Evolutionary conservation across 2,329 filamentous ascomycete genomes (phyloP), one percentile per base, ranked within the genome.

Genomic region (Aspergillus fijiensis): DNA sequence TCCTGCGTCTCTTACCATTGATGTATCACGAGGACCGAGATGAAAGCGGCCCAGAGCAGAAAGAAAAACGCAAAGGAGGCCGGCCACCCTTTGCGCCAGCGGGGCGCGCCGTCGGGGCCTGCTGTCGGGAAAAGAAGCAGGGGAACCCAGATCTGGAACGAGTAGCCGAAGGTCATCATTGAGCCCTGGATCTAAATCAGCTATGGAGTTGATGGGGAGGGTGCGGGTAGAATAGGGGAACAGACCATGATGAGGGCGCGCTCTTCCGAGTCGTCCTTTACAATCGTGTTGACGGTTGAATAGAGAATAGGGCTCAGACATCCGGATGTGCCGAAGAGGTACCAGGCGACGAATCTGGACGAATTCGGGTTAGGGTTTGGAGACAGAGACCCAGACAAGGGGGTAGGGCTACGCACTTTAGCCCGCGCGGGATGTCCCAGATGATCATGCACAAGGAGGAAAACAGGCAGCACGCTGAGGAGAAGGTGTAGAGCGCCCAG

Each of bases 1-100:
- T 16, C 23, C 47, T 33, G 49, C 25, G 27, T 29, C 27, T 59
- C 27, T 49, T 60, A 69, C 63, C 67, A 58, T 63, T 61, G 55
- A 52, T 69, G 58, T 48, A 71, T 50, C 2, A 70, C 10, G 49
- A 69, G 47, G 3, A 68, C 54, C 9, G 63, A 35, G 21, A 72
- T 54, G 27, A 71, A 72, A 0, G 67, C 66, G 47, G 66, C 62
- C 80, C 79, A 82, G 23, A 81, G 70, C 3, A 81, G 65, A 49
- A 80, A 69, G 39, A 78, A 76, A 54, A 83, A 83, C 0, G 74
- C 76, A 51, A 82, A 75, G 2, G 79, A 76, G 5, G 81, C 76
- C 0, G 80, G 79, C 73, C 80, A 83, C 0, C 81, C 81, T 31
- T 79, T 80, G 2, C 68, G 76, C 81, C 81, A 84, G 35, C 76